Conservation (phyloP, 2,329 filamentous ascomycete genomes). For the Ceratocystis colombiana region DNA sequence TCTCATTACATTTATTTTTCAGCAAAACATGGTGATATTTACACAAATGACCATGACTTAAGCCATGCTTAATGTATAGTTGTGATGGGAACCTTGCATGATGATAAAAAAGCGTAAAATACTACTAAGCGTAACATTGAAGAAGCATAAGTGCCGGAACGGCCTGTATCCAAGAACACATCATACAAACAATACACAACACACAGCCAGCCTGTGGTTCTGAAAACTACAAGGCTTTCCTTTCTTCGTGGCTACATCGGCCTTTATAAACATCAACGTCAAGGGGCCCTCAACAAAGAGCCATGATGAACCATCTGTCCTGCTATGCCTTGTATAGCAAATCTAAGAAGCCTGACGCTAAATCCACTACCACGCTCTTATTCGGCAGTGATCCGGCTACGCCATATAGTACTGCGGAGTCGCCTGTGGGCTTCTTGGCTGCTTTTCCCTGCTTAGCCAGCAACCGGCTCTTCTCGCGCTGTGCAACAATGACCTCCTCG, state of each 20-base stretch:
- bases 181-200: background rate
- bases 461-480: slow-evolving; percentile 71
- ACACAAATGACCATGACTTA: no score
- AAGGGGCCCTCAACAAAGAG: background rate
- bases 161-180: background rate
- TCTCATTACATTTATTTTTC: slow-evolving; percentile 9
- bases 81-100: background rate
- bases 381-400: slow-evolving; percentile 91
- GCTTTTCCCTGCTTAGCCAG: slow-evolving; percentile 59
- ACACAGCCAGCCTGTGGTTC: background rate
- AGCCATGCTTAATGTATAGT: background rate
- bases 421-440: slow-evolving; percentile 56
- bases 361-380: slow-evolving; percentile 83
- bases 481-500: slow-evolving; percentile 55
- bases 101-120: background rate
- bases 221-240: background rate
- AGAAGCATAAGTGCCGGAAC: background rate
- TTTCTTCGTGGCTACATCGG: background rate
- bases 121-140: background rate
- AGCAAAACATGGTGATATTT: no score
- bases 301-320: background rate
- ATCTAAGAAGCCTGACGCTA: slow-evolving; percentile 86
- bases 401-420: slow-evolving; percentile 83
- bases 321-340: slow-evolving; percentile 74
- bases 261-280: background rate